A percentile compares a stretch with the other conserved stretches of the same genome.
Evolutionary conservation across 352 stramenopile genomes (phyloP).

Genomic region (Globisporangium sylvaticum): DNA sequence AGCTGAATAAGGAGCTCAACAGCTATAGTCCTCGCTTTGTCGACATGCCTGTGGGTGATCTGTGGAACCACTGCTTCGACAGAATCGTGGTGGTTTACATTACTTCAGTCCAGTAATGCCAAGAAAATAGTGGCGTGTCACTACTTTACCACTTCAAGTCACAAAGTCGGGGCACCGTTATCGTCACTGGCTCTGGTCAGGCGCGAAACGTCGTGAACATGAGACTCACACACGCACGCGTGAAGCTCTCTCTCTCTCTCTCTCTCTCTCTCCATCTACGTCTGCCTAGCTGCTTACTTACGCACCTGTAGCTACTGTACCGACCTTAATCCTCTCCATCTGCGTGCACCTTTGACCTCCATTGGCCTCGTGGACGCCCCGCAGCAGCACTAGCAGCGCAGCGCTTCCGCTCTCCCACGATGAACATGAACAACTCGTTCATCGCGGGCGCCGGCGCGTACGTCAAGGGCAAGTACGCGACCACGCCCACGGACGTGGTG

Average conservation of each 20-base stretch:
- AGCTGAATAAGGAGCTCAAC: too few species aligned
- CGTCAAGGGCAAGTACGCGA: slow-evolving; percentile 79
- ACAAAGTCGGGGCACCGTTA: not conserved
- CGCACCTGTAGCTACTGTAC: not conserved
- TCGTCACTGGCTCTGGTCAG: not conserved
- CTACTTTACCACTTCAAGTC: not conserved
- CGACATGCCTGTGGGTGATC: too few species aligned
- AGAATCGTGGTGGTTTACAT: too few species aligned
- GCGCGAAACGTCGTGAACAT: slow-evolving; percentile 18
- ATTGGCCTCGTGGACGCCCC: not conserved
- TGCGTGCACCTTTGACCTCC: slow-evolving; percentile 4
- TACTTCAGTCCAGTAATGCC: too few species aligned
- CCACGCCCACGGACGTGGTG: slow-evolving; percentile 73
- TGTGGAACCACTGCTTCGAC: too few species aligned
- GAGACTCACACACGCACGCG: not conserved
- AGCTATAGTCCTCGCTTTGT: too few species aligned
- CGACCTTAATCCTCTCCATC: not conserved
- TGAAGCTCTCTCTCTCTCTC: not conserved
- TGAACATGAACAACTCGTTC: slow-evolving; percentile 78
- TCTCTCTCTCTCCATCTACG: not conserved
- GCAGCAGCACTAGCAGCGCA: not conserved
- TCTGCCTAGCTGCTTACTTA: not conserved
- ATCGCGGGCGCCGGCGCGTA: slow-evolving; percentile 64
- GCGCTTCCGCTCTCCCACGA: not conserved
- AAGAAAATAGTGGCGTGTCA: not conserved